Base-by-base conservation (phyloP, 331 rosid genomes). In the Malus hybrid region DNA sequence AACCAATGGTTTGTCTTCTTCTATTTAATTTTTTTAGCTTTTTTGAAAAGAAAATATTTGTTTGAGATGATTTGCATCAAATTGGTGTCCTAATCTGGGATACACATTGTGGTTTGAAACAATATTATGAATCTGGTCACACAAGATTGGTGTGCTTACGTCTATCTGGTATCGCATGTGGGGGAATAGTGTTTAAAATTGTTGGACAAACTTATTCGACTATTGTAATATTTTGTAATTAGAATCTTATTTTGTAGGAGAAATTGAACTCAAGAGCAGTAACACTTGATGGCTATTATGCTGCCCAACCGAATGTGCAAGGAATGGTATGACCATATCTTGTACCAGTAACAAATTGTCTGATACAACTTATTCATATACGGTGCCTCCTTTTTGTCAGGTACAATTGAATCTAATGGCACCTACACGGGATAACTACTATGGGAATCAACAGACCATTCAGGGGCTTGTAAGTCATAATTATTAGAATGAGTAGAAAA, bases 371-470 rank as follows among this genome's bases (percentile, higher is more conserved):
- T 39, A 39, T 39, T 39, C 46, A 9, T 9, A 2, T 39, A 39
- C 4, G 46, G 46, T 39, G 46, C 12, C 44, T 60, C n/a, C 65
- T 18, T 61, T 61, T 71, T 79, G 67, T 48, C 85, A 87, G 88
- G 82, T 87, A 78, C 88, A 94, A 74, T 84, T 95, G 83, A 92
- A 95, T 83, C 82, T 95, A 83, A 95, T 95, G 97, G 99, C 92
- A 57, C 96, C 99, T 64, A 90, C 97, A 2, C 96, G 99, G 11
- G 99, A 95, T 59, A 89, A 86, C 85, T 95, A 90, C 83, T 95
- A 89, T 31, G 91, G 93, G 78, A 92, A 86, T 88, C 97, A 92
- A 81, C 97, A 90, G 87, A 80, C 95, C 76, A 90, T 94, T 56
- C 96, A 83, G 76, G 96, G 97, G 69, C 93, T 94, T 89, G 99